These are phyloP conservation scores for Abrus precatorius DNA, from an alignment of 306 rosid species.

Conservation along the genomic window DNA sequence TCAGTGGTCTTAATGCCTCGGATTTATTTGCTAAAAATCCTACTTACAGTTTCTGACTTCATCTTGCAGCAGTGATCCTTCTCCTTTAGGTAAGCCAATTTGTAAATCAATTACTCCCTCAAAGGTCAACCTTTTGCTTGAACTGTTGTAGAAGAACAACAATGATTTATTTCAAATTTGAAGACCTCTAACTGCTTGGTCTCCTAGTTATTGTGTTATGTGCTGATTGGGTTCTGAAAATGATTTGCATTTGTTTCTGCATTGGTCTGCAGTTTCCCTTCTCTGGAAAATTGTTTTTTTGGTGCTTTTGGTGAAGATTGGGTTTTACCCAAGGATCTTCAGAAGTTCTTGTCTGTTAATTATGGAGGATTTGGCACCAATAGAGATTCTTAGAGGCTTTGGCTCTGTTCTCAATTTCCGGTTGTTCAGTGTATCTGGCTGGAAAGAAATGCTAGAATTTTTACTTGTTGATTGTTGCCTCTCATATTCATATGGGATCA, in stretches of 20 bases:
- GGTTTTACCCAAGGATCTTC: background rate
- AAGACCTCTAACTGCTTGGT: background rate
- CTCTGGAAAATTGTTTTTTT: background rate
- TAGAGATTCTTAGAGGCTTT: background rate
- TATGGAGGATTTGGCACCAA: background rate
- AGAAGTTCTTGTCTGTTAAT: background rate
- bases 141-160: background rate
- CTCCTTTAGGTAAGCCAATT: background rate
- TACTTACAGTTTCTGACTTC: background rate
- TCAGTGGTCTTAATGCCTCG: background rate
- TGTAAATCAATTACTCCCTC: background rate
- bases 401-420: background rate
- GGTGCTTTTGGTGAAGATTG: background rate
- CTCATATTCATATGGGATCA: background rate
- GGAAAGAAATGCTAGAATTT: background rate
- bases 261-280: background rate
- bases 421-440: background rate
- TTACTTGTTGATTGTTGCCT: background rate
- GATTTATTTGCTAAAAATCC: background rate
- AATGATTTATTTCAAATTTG: background rate
- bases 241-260: slow-evolving; percentile 3
- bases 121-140: background rate
- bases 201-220: background rate
- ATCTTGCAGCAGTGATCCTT: background rate
- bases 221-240: slow-evolving; percentile 5